Evolutionary conservation across 352 stramenopile genomes (phyloP).

Genomic region (Phytophthora tubulina): DNA sequence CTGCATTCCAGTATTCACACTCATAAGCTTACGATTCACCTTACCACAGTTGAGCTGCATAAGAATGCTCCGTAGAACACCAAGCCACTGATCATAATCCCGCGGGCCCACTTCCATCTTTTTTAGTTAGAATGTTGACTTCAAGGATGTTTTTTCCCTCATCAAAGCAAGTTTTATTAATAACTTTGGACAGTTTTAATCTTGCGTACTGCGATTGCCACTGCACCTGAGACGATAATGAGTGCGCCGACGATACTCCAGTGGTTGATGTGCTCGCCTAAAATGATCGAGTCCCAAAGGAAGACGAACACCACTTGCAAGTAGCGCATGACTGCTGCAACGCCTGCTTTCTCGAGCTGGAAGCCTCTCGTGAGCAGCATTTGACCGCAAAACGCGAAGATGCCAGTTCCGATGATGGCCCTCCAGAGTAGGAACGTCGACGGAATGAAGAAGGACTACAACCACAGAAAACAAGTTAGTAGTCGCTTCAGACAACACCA

Average conservation of each 20-base stretch:
- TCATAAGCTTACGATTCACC: too few relatives aligned
- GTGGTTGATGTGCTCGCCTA: slow-evolving; percentile 60
- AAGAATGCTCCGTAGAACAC: too few relatives aligned
- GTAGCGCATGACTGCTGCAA: slow-evolving; percentile 73
- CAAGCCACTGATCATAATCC: too few relatives aligned
- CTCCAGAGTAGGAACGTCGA: slow-evolving; percentile 47
- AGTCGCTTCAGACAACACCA: not conserved
- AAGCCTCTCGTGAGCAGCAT: slow-evolving; percentile 73
- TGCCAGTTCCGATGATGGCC: slow-evolving; percentile 50
- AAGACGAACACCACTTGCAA: slow-evolving; percentile 78
- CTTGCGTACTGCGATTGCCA: slow-evolving; percentile 58
- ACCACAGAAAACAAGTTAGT: slow-evolving; percentile 4
- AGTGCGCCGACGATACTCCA: slow-evolving; percentile 65
- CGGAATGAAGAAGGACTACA: slow-evolving; percentile 33
- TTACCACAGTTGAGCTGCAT: too few relatives aligned
- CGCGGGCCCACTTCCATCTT: too few relatives aligned
- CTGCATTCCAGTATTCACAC: too few relatives aligned
- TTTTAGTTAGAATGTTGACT: not conserved
- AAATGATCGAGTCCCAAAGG: slow-evolving; percentile 61
- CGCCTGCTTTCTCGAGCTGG: slow-evolving; percentile 69
- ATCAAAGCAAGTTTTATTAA: not conserved
- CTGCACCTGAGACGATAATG: slow-evolving; percentile 62
- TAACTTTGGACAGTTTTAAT: slow-evolving; percentile 25
- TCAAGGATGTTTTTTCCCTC: not conserved
- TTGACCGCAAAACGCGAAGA: slow-evolving; percentile 59